These are phyloP conservation scores for Lentinula aciculospora DNA, from an alignment of 768 basidiomycete genomes.

Conservation along the genomic window DNA sequence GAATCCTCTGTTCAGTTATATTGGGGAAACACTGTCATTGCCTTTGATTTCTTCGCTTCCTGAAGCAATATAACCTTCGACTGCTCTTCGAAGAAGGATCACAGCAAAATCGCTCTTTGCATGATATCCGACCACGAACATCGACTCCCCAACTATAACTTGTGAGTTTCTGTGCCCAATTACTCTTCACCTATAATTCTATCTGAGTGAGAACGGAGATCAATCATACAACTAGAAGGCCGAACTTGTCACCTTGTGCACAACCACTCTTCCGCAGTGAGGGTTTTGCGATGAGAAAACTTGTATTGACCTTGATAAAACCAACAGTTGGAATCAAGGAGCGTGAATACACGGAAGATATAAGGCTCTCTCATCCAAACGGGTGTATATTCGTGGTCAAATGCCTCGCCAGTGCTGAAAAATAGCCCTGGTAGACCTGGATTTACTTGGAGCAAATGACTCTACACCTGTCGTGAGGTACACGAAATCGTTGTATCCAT, in stretches of 20 bases:
- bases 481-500: conserved; percentile 4
- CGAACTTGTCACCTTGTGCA: not conserved
- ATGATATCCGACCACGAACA: not conserved
- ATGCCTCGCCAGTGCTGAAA: not conserved
- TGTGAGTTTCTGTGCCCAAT: not conserved
- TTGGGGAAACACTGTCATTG: not conserved
- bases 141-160: not conserved
- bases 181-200: not conserved
- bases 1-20: not conserved
- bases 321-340: not conserved
- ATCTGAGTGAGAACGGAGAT: not conserved
- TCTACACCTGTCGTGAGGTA: not conserved
- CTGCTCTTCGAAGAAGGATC: not conserved
- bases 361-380: not conserved
- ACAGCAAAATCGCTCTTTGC: not conserved
- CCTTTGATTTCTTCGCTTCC: not conserved
- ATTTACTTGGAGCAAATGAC: not conserved
- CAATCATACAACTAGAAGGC: not conserved
- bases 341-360: not conserved
- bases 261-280: not conserved
- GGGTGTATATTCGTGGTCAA: not conserved
- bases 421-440: not conserved
- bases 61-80: not conserved
- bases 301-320: not conserved
- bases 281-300: not conserved